Conservation (phyloP, 345 rosid species). For the Camelina hispida region DNA sequence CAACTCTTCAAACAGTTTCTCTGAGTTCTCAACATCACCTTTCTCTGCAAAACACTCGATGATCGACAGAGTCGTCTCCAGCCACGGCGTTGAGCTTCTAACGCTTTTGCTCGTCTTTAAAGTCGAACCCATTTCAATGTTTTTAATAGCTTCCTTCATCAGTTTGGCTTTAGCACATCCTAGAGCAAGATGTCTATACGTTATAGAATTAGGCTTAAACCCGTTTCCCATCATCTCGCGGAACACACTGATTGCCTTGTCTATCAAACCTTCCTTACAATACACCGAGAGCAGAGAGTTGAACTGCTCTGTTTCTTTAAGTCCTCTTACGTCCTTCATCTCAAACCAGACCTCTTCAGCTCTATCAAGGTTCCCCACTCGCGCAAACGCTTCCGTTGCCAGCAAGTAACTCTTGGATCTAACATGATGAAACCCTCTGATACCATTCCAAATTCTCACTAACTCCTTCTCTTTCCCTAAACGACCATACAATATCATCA, state of each 20-base stretch:
- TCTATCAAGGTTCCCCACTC: constrained; percentile 56
- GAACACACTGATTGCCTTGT: constrained; percentile 65
- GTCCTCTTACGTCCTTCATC: constrained; percentile 61
- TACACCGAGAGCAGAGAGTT: constrained; percentile 80
- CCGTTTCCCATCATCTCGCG: constrained; percentile 62
- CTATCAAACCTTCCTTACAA: constrained; percentile 62
- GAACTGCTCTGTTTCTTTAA: constrained; percentile 73
- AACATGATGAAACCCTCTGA: constrained; percentile 65
- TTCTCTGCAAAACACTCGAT: constrained; percentile 74
- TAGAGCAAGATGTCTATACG: constrained; percentile 81
- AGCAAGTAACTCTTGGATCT: constrained; percentile 66
- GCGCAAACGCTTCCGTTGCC: constrained; percentile 79
- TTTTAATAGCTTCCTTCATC: constrained; percentile 69
- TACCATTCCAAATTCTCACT: constrained; percentile 61
- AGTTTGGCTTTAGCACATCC: constrained; percentile 77
- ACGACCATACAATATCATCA: constrained; percentile 75
- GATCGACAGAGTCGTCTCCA: constrained; percentile 80
- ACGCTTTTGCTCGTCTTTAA: constrained; percentile 57
- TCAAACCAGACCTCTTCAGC: constrained; percentile 89
- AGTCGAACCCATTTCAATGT: constrained; percentile 60
- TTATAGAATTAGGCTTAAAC: constrained; percentile 80
- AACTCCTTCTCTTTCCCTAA: constrained; percentile 68
- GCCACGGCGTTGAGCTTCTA: constrained; percentile 79
- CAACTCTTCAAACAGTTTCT: constrained; percentile 77
- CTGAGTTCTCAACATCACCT: constrained; percentile 72